Evolutionary conservation across 495 filamentous ascomycete species (phyloP), one percentile per base, ranked within the genome.

Genomic region (Daldinia loculata): DNA sequence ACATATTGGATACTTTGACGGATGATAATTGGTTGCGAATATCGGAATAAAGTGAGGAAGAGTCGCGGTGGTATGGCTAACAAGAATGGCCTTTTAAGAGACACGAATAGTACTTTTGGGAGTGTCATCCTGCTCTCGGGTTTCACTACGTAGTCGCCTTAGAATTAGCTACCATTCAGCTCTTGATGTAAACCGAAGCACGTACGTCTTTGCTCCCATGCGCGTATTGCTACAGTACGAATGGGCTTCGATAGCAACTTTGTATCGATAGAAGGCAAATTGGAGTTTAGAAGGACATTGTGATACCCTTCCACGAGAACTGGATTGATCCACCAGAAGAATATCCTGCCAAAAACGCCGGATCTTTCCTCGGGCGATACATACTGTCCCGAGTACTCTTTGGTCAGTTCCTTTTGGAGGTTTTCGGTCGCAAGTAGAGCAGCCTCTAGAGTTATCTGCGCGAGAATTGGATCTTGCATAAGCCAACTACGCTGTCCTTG

Each of bases 241-340:
- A 85, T 75, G 4, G 56, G 51, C 32, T 81, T 80, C 1, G 86
- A 83, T 22, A 69, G 70, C 45, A 89, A 51, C 11, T 84, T 71
- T 36, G 82, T 77, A 63, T 86, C 84, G 32, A 88, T 67, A 0
- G 69, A 66, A 41, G 80, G 84, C 2, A 90, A 67, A 58, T 87
- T 84, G 19, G 84, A 76, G 6, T 81, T 67, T 3, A 76, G 57
- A 0, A 91, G 76, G 14, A 81, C 57, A 11, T 75, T 82, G 2
- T 53, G 76, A 64, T 84, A 86, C 0, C 88, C 88, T 30, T 71
- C 63, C n/a, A 64, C 71, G 53, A 92, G 86, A 27, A 91, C 67
- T 0, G 81, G 80, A 64, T 88, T 88, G 53, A 91, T 79, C 90
- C 90, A 92, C 77, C 76, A 85, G 70, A 92, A 90, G 11, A 91